A percentile compares a stretch with the other conserved stretches of the same genome.
phyloP scores from a whole-genome alignment of 805 yeast species.

The Yarrowia bubula region DNA sequence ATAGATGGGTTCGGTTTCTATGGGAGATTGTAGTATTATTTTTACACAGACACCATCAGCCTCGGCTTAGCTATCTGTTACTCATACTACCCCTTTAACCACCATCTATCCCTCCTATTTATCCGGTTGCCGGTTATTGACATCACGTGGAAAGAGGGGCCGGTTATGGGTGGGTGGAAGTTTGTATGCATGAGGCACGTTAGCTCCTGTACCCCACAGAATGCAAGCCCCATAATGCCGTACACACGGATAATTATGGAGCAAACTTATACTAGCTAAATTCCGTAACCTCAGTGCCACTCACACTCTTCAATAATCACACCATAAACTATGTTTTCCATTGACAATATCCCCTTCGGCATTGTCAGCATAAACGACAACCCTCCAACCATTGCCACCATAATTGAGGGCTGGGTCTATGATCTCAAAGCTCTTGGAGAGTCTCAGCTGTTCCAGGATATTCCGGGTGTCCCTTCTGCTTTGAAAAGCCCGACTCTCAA shows the following conservation, averaged over 20 bases:
- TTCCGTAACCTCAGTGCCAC: background rate
- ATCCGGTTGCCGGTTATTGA: background rate
- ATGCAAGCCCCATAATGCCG: conserved; percentile 3
- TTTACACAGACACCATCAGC: no score
- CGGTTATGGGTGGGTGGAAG: conserved; percentile 1
- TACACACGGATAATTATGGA: conserved; percentile 1
- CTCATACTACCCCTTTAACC: no score
- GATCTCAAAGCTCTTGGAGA: conserved; percentile 31
- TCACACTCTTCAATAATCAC: background rate
- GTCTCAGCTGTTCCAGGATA: conserved; percentile 11
- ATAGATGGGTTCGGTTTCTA: background rate
- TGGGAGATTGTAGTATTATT: background rate
- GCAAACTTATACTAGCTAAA: background rate
- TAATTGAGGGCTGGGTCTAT: conserved; percentile 32
- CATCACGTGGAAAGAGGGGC: conserved; percentile 17
- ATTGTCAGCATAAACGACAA: conserved; percentile 29
- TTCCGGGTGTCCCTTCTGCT: background rate
- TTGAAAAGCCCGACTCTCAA: conserved; percentile 28
- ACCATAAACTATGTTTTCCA: conserved; percentile 32
- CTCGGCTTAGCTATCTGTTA: no score
- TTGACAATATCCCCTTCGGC: conserved; percentile 35
- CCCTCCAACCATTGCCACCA: conserved; percentile 30
- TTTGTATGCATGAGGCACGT: conserved; percentile 31
- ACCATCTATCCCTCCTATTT: no score
- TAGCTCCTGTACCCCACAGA: conserved; percentile 1